Base-by-base conservation (phyloP, 768 basidiomycete species). In the Sarcodon aspratus region DNA sequence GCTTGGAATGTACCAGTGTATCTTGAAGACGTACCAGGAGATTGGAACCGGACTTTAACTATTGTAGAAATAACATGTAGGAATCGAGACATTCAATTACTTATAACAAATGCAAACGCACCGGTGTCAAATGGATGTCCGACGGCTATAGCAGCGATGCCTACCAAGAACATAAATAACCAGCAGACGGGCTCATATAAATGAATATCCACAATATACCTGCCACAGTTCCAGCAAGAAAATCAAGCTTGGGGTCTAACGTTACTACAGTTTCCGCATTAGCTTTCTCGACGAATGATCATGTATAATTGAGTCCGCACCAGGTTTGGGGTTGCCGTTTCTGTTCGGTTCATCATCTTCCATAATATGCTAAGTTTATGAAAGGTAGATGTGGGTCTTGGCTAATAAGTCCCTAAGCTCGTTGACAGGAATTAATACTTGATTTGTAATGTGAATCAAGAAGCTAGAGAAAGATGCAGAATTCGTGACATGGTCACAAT, bases 31-130 rank as follows among this genome's bases (percentile, higher is more conserved):
- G 78, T 71, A 18, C 67, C 61, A 0, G 82, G 82, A 55, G 71
- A 82, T 61, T 91, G 88, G 50, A 89, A 75, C 36, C 87, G 76
- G 12, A 88, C 85, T 69, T 91, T 91, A 54, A 90, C 87, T 85
- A 48, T 9, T 1, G 34, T 42, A 33, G 6, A 12, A 31, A 45
- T 45, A 21, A 27, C 21, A 27, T 27, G 2, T 27, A 5, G 21
- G 5, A 27, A 27, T 27, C 6, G 31, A 10, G 6, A 17, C 31
- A 34, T 45, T 44, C 18, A 15, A 48, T 7, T 1, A 17, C 36
- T 38, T 36, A 12, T 12, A 15, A 13, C 13, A 40, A 45, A 27
- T 11, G 10, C 31, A 31, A 9, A 52, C 59, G 45, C 46, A 65
- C 63, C 62, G 33, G 63, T 65, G 51, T 65, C 63, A 34, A 65